Percentiles rank a stretch among this genome's conserved stretches.
Evolutionary conservation across 352 stramenopile species (phyloP).

Genomic region (Phytophthora colocasiae): DNA sequence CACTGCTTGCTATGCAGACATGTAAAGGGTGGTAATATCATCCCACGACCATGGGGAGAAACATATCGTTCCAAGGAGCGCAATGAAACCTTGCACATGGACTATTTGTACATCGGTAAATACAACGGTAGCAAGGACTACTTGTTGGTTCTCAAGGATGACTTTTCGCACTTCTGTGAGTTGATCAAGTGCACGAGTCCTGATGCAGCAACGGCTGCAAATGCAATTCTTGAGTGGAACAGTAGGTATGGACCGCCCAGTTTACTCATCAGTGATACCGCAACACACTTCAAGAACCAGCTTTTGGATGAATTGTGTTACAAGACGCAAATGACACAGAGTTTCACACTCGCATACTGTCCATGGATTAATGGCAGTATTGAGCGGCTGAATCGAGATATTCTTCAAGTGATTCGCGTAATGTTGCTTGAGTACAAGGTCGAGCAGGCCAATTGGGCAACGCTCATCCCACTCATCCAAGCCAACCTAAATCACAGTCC

Average conservation of each 20-base stretch:
- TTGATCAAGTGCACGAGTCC: background rate
- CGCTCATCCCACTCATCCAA: background rate
- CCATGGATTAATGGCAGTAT: slow-evolving; percentile 5
- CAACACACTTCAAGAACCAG: background rate
- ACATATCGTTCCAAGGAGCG: background rate
- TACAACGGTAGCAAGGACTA: background rate
- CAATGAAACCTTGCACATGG: background rate
- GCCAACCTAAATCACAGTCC: slow-evolving; percentile 1
- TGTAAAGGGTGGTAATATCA: background rate
- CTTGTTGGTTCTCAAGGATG: background rate
- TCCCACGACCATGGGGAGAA: background rate
- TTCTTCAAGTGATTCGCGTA: background rate
- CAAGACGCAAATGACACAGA: background rate
- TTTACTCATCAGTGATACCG: background rate
- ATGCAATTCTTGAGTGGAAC: background rate
- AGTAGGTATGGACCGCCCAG: background rate
- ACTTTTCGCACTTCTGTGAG: slow-evolving; percentile 3
- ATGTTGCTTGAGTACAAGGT: background rate
- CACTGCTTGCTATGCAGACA: background rate
- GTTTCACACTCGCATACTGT: background rate
- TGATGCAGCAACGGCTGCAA: background rate
- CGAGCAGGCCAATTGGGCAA: no score
- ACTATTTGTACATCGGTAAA: background rate
- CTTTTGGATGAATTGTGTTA: background rate
- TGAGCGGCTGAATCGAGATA: background rate